Conservation (phyloP, 2,329 filamentous ascomycete genomes). For the Elsinoe necatrix region DNA sequence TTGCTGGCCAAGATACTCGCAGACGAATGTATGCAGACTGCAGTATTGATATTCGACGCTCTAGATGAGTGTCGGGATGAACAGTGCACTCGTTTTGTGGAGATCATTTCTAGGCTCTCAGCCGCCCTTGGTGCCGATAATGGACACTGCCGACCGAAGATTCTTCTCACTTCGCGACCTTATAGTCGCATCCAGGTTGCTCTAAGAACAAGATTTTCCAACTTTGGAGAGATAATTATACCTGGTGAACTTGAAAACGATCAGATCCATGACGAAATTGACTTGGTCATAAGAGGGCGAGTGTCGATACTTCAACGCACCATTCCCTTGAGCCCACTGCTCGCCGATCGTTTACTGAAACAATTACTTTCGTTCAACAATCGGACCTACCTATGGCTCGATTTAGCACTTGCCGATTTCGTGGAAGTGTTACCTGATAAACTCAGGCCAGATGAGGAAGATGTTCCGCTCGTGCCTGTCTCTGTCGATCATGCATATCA, state of each 20-base stretch:
- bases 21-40: no score
- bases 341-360: no score
- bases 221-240: no score
- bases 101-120: no score
- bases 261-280: conserved; percentile 16
- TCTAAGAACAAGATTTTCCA: no score
- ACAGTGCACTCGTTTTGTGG: no score
- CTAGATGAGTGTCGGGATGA: conserved; percentile 22
- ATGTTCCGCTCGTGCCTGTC: conserved; percentile 20
- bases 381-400: conserved; percentile 27
- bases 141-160: conserved; percentile 17
- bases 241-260: conserved; percentile 19
- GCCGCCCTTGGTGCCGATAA: no score
- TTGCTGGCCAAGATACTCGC: no score
- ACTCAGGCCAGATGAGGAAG: conserved; percentile 10
- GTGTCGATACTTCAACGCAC: no score
- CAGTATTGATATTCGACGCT: conserved; percentile 24
- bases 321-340: no score
- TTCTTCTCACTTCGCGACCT: conserved; percentile 21
- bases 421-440: conserved; percentile 15
- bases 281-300: conserved; percentile 9
- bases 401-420: conserved; percentile 23
- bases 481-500: conserved; percentile 26
- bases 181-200: no score
- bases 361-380: conserved; percentile 21